Evolutionary conservation across 2,329 filamentous ascomycete species (phyloP), one percentile per base, ranked within the genome.

Genomic region (Cadophora malorum): DNA sequence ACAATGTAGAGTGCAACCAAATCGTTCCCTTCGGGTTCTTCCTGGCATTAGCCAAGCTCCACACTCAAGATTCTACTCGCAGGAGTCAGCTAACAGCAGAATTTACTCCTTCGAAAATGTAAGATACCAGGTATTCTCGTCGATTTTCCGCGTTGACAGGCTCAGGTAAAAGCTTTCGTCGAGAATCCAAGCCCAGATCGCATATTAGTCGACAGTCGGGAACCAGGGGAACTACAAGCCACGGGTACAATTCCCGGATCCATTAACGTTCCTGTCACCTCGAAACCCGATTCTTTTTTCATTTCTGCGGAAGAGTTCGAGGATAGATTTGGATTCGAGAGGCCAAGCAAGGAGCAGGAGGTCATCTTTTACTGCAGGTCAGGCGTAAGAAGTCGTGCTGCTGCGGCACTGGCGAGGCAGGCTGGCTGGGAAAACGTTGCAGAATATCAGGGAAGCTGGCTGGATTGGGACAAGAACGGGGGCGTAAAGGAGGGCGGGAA

Each of bases 331-430:
- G 94, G 93, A 4, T 97, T 91, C 76, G 81, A 84, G 68, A 91
- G 92, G 69, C 94, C 90, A 0, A 74, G 75, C 2, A 82, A 82
- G 68, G 83, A 87, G 55, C 78, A 79, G 38, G 83, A 87, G 71
- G 79, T 97, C 16, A 85, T 98, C 4, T 96, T 98, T 76, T 98
- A 97, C 80, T 99, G 96, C 81, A 96, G 93, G 82, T 90, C 94
- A 0, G 96, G 96, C 1, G 92, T 98, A 71, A 85, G 96, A 77
- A 93, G 92, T 74, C 83, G 85, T 56, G 87, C 91, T 0, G 94
- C 94, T 7, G 94, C 94, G 7, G 84, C 86, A 71, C 79, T 97
- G 78, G 96, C 96, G 35, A 83, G 84, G 74, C 86, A 91, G 77
- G 90, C 89, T 1, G 95, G 95, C 10, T 98, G 92, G 85, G 80